Evolutionary conservation across 2,329 filamentous ascomycete genomes (phyloP).

Genomic region (Amphichorda felina): DNA sequence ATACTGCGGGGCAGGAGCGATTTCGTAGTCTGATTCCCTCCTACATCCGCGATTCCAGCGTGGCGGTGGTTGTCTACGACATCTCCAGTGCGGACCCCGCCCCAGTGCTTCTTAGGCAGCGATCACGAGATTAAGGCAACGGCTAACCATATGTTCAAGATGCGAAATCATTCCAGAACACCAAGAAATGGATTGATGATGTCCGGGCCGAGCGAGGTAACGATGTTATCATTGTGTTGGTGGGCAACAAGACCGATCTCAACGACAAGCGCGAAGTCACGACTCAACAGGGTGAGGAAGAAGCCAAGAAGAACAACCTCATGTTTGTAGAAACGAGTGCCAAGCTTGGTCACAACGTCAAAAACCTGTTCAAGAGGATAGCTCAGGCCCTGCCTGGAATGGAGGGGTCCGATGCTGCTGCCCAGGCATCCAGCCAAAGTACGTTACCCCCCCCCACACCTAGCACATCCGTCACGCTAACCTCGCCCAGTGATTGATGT

Average conservation of each 20-base stretch:
- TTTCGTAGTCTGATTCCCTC: constrained; percentile 96
- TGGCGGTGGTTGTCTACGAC: constrained; percentile 97
- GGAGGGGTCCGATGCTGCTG: constrained; percentile 78
- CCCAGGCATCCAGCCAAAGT: constrained; percentile 67
- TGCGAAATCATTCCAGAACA: constrained; percentile 96
- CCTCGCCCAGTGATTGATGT: constrained; percentile 53
- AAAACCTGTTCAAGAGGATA: constrained; percentile 94
- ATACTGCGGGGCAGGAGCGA: constrained; percentile 93
- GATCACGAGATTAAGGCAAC: constrained; percentile 1
- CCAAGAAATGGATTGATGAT: constrained; percentile 98
- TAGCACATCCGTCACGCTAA: background rate
- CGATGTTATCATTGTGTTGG: constrained; percentile 96
- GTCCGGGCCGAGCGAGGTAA: constrained; percentile 92
- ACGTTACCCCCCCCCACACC: constrained; percentile 22
- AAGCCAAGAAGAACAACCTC: constrained; percentile 93
- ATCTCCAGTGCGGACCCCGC: constrained; percentile 60
- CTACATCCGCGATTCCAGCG: constrained; percentile 95
- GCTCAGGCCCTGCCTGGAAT: constrained; percentile 95
- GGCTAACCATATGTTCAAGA: constrained; percentile 30
- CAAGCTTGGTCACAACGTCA: constrained; percentile 96
- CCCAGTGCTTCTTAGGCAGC: constrained; percentile 3
- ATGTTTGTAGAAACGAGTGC: constrained; percentile 99
- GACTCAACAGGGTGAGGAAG: constrained; percentile 90
- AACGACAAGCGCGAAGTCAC: constrained; percentile 98
- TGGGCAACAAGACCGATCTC: constrained; percentile 98